These are phyloP conservation scores for Jaapia argillacea DNA, from an alignment of 768 basidiomycete species.

Conservation along the genomic window DNA sequence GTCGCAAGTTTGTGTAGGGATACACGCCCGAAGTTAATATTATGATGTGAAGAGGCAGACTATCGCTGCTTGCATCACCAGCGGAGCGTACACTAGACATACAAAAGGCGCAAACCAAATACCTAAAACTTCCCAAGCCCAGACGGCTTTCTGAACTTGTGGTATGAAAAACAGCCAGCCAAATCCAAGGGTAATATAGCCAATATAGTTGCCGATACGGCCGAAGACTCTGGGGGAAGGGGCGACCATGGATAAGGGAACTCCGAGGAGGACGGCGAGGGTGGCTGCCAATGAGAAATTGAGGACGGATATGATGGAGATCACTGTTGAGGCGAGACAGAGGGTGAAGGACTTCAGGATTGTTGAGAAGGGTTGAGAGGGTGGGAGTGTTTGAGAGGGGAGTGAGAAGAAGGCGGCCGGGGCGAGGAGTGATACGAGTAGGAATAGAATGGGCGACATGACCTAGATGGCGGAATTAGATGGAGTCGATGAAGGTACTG, in stretches of 20 bases:
- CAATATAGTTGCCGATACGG: slow-evolving; percentile 19
- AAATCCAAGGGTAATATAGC: slow-evolving; percentile 39
- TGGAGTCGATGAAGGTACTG: no score
- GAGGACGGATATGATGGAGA: slow-evolving; percentile 78
- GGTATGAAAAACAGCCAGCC: slow-evolving; percentile 47
- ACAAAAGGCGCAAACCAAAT: slow-evolving; percentile 81
- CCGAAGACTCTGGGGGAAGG: slow-evolving; percentile 18
- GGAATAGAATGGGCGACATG: slow-evolving; percentile 21
- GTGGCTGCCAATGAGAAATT: slow-evolving; percentile 85
- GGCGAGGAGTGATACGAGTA: slow-evolving; percentile 21
- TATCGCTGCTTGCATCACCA: slow-evolving; percentile 62
- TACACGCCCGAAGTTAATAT: no score
- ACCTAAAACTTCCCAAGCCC: slow-evolving; percentile 72
- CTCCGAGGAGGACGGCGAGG: slow-evolving; percentile 52
- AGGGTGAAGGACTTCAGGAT: slow-evolving; percentile 69
- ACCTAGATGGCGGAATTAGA: slow-evolving; percentile 8
- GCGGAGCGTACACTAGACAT: slow-evolving; percentile 68
- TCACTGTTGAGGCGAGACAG: slow-evolving; percentile 76
- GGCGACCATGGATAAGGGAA: slow-evolving; percentile 46
- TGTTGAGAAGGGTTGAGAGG: slow-evolving; percentile 30
- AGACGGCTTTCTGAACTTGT: slow-evolving; percentile 38
- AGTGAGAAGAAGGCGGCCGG: slow-evolving; percentile 15
- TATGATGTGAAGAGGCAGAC: slow-evolving; percentile 32
- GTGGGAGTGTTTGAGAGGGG: no score
- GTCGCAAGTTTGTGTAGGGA: no score